A percentile compares a stretch with the other conserved stretches of the same genome.
Conservation (phyloP, 257 asterid genomes). For the Avicennia marina region DNA sequence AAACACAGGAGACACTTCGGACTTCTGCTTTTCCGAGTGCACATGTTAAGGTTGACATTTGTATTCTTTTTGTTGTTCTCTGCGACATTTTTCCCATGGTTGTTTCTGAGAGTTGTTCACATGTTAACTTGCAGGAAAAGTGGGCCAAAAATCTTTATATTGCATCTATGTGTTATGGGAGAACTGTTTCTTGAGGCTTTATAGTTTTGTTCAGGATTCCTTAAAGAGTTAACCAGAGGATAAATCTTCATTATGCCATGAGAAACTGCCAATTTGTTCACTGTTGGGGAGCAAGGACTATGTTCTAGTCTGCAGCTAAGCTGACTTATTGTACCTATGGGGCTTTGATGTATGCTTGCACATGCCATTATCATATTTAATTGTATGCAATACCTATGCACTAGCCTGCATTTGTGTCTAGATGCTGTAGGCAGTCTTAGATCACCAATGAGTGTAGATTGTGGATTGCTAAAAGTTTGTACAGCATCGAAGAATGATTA, state of each 20-base stretch:
- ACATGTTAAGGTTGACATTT: conserved; percentile 63
- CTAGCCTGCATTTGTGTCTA: too few relatives aligned
- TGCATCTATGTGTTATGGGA: conserved; percentile 75
- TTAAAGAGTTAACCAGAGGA: neutral
- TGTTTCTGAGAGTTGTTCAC: neutral
- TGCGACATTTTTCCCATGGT: neutral
- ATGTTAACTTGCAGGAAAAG: conserved; percentile 56
- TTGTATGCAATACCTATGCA: too few relatives aligned
- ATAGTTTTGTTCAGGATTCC: conserved; percentile 10
- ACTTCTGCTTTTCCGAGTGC: conserved; percentile 80
- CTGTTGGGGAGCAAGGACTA: neutral
- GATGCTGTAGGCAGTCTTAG: too few relatives aligned
- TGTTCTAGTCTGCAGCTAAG: neutral
- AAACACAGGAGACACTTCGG: conserved; percentile 81
- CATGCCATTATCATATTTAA: too few relatives aligned
- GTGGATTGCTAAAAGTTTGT: too few relatives aligned
- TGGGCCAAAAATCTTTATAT: conserved; percentile 81
- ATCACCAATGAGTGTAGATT: too few relatives aligned
- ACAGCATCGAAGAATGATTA: too few relatives aligned
- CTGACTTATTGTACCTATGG: too few relatives aligned
- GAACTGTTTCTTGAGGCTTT: conserved; percentile 59
- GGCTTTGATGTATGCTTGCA: too few relatives aligned
- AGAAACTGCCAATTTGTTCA: neutral
- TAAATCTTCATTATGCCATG: neutral
- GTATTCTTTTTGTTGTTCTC: neutral